Base-by-base conservation (phyloP, 306 rosid species). In the Arachis stenosperma region DNA sequence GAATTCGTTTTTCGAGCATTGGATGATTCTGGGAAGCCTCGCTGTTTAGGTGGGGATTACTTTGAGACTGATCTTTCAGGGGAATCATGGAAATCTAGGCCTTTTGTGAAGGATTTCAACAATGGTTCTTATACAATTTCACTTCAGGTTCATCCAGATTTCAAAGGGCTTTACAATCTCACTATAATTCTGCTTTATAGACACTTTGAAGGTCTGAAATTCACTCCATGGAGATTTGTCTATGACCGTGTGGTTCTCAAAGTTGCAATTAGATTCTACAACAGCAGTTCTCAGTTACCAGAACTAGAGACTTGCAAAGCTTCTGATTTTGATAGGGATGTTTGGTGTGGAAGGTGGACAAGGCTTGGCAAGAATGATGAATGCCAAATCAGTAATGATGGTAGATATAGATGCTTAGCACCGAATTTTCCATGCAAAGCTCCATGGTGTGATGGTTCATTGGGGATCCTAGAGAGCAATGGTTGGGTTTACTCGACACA, bases 401-500 rank as follows among this genome's bases (percentile, higher is more conserved):
- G 98, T 10, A 86, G 97, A 47, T 93, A 85, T 56, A 81, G 89
- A 27, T 90, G 98, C 78, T 70, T 93, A 40, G 69, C 80, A 36
- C 75, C 83, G 3, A 79, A 84, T 56, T 88, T 87, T 73, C 91
- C 90, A 44, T 93, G 98, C 81, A 82, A 42, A 64, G 76, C 79
- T 58, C 96, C 91, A 14, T 93, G 98, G 98, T 93, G 98, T 77
- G 69, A 79, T 72, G 98, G 98, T 50, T 84, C 97, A 2, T 75
- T 93, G 83, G 97, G 96, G 9, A 48, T 67, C 75, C 57, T 93
- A 76, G 97, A 93, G 86, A 93, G 98, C 61, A 93, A 93, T 81
- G 98, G 98, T n/a, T 93, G 98, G 98, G 97, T 93, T 6, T 93
- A 93, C 84, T 93, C 98, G 4, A 56, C 96, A 0, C 98, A 93